Evolutionary conservation across 495 filamentous ascomycete species (phyloP).

Genomic region (Daldinia decipiens): DNA sequence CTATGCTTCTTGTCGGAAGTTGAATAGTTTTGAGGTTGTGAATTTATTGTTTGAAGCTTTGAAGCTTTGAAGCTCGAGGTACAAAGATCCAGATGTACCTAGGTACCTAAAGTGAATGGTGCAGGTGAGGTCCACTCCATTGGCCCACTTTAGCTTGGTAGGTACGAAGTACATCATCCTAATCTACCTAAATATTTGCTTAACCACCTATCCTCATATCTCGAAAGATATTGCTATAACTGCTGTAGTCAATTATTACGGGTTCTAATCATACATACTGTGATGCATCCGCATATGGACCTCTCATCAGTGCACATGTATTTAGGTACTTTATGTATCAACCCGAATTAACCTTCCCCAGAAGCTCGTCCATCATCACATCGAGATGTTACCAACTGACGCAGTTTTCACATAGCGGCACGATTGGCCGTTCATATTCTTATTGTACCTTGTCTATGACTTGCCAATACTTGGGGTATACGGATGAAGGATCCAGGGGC

Average conservation of each 20-base stretch:
- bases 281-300: not conserved
- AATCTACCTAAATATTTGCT: not conserved
- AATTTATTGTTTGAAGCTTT: constrained; percentile 7
- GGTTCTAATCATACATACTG: not conserved
- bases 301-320: not conserved
- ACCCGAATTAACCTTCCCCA: constrained; percentile 1
- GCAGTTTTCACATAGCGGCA: constrained; percentile 29
- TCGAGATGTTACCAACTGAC: constrained; percentile 28
- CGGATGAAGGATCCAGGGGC: constrained; percentile 46
- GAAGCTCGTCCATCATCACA: constrained; percentile 25
- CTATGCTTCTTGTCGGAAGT: not conserved
- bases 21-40: not conserved
- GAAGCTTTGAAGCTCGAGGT: not conserved
- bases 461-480: constrained; percentile 13
- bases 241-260: not conserved
- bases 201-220: not conserved
- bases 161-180: not conserved
- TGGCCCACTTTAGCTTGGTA: not conserved
- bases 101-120: not conserved
- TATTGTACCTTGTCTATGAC: constrained; percentile 23
- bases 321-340: constrained; percentile 2
- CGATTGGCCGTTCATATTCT: constrained; percentile 33
- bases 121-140: too few relatives aligned
- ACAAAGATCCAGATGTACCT: not conserved
- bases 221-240: not conserved